These are phyloP conservation scores for Mycosarcoma mackinlayi DNA, from an alignment of 1,284 basidiomycete species.

Conservation along the genomic window DNA sequence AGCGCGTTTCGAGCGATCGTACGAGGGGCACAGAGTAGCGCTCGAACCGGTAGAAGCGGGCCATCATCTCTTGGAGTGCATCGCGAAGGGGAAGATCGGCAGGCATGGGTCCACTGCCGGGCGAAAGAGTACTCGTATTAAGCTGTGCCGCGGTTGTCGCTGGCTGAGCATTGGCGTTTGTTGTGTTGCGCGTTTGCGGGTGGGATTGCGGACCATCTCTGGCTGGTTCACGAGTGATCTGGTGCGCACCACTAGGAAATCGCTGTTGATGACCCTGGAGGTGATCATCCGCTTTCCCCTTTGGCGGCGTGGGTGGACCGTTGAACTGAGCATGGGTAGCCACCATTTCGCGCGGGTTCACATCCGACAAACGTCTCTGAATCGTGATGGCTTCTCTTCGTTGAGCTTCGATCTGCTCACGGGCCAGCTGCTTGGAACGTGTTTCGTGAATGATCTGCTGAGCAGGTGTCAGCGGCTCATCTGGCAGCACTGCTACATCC, in stretches of 20 bases:
- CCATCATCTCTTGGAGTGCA: constrained; percentile 66
- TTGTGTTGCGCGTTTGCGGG: neutral
- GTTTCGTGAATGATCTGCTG: constrained; percentile 62
- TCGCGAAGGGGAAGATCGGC: constrained; percentile 50
- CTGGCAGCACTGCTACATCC: constrained; percentile 4
- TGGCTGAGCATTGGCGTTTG: neutral
- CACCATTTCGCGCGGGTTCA: neutral
- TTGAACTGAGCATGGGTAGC: constrained; percentile 5
- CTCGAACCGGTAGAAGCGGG: constrained; percentile 67
- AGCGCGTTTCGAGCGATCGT: constrained; percentile 60
- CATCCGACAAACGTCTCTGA: constrained; percentile 6
- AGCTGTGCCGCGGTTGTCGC: constrained; percentile 4
- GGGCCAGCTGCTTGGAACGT: constrained; percentile 46
- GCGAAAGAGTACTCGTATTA: constrained; percentile 31
- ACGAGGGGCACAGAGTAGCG: constrained; percentile 65
- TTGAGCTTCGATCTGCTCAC: constrained; percentile 44
- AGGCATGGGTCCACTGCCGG: constrained; percentile 54
- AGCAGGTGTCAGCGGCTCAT: constrained; percentile 53
- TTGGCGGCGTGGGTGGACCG: constrained; percentile 30
- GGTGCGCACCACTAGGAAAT: constrained; percentile 41
- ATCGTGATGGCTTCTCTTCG: constrained; percentile 13
- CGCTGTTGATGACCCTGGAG: constrained; percentile 20
- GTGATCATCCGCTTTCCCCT: neutral
- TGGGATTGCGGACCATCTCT: neutral
- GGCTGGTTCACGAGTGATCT: constrained; percentile 28